These are phyloP conservation scores for Lasiodiplodia theobromae DNA, from an alignment of 2,329 filamentous ascomycete species.

Conservation along the genomic window DNA sequence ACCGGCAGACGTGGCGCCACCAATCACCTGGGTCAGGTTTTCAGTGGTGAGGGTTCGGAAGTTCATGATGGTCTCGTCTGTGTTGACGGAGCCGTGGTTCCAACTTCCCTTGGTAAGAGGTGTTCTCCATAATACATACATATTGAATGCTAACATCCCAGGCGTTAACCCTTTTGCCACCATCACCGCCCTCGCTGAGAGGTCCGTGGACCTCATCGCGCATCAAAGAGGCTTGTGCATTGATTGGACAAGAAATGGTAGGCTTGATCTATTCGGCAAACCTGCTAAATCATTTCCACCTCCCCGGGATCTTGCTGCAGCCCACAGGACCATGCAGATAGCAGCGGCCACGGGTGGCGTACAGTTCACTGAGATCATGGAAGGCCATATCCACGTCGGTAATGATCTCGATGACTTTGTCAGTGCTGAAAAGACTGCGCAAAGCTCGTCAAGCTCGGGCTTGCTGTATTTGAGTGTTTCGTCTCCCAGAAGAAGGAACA, in stretches of 20 bases:
- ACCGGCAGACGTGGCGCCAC: slow-evolving; percentile 65
- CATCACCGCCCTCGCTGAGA: slow-evolving; percentile 72
- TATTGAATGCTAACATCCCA: slow-evolving; percentile 20
- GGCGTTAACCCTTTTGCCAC: slow-evolving; percentile 72
- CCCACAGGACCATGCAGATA: slow-evolving; percentile 33
- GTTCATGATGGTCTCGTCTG: slow-evolving; percentile 66
- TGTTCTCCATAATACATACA: not conserved
- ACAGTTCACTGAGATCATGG: slow-evolving; percentile 71
- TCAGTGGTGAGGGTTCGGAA: slow-evolving; percentile 59
- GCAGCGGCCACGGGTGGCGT: slow-evolving; percentile 51
- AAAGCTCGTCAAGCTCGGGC: slow-evolving; percentile 29
- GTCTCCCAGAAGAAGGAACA: not conserved
- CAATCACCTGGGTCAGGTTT: slow-evolving; percentile 68
- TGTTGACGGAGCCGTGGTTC: slow-evolving; percentile 68
- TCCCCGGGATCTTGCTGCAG: not conserved
- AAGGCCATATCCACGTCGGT: slow-evolving; percentile 60
- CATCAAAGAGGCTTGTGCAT: slow-evolving; percentile 53
- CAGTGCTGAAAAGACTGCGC: slow-evolving; percentile 39
- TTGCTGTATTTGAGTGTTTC: slow-evolving; percentile 36
- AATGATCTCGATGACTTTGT: slow-evolving; percentile 62
- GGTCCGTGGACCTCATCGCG: slow-evolving; percentile 63
- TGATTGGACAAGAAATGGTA: slow-evolving; percentile 43
- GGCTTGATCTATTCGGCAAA: slow-evolving; percentile 30
- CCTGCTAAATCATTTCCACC: slow-evolving; percentile 18
- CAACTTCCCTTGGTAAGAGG: slow-evolving; percentile 60